phyloP scores from a whole-genome alignment of 306 rosid genomes.

The Rosa chinensis region DNA sequence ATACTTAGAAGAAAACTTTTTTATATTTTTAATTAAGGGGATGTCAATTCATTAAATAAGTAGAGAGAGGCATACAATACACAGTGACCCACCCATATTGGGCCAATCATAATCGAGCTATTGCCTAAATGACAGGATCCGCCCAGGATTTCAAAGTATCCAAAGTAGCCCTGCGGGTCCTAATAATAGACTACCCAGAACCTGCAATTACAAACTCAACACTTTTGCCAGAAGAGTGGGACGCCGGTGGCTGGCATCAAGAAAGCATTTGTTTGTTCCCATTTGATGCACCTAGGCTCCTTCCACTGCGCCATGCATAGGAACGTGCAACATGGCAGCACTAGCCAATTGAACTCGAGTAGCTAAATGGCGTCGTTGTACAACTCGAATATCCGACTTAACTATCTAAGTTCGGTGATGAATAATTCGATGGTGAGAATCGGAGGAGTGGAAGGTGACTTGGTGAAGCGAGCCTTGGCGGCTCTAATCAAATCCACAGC shows the following conservation, averaged over 20 bases:
- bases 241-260: background rate
- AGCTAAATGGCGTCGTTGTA: conserved; percentile 18
- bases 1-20: too few relatives aligned
- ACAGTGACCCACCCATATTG: too few relatives aligned
- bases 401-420: conserved; percentile 63
- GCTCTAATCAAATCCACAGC: conserved; percentile 53
- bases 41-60: too few relatives aligned
- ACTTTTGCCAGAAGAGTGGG: background rate
- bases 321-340: conserved; percentile 13
- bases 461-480: conserved; percentile 45
- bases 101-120: too few relatives aligned
- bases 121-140: too few relatives aligned
- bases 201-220: too few relatives aligned
- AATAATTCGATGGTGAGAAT: conserved; percentile 63
- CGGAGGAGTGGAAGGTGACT: conserved; percentile 60
- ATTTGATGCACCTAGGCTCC: conserved; percentile 71
- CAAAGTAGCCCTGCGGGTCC: too few relatives aligned
- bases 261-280: conserved; percentile 60
- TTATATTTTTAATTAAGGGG: too few relatives aligned
- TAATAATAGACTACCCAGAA: too few relatives aligned
- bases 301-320: conserved; percentile 70
- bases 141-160: too few relatives aligned
- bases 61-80: too few relatives aligned
- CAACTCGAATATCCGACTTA: conserved; percentile 31
- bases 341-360: background rate